Base-by-base conservation (phyloP, 2,329 filamentous ascomycete species). In the Boeremia lycopersici region DNA sequence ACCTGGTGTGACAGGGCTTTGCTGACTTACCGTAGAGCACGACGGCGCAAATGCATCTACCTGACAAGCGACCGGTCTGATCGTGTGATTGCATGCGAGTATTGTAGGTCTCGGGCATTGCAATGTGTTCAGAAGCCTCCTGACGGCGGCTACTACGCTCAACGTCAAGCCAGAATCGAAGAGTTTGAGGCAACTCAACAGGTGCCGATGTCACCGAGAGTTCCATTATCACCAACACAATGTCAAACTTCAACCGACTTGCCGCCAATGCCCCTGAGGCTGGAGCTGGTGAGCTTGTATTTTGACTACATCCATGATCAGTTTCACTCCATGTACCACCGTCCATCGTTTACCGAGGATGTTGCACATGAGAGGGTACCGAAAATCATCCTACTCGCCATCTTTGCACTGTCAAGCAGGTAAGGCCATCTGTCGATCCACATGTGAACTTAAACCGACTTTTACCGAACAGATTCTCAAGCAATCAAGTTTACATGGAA, bases 291-390 rank as follows among this genome's bases (percentile, higher is more conserved):
- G 12, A 53, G 44, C 17, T 47, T 67, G 45, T 67, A 67, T 41
- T 67, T 67, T 46, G 62, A 67, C 45, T 65, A 65, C 54, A 67
- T 67, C 0, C 64, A 67, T 40, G 64, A 67, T 28, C 64, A 67
- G 13, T 67, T 64, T 7, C 64, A 67, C 36, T 67, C 61, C 6
- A 62, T 67, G 53, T 67, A 65, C 11, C 64, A 67, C 9, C 60
- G 60, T 15, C 51, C 28, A 5, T 65, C 62, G 1, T 67, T 67
- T 40, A 58, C 61, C 40, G 57, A 61, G 29, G 57, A 64, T 40
- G 61, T 65, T 7, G 48, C 45, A 4, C 47, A 57, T 25, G 53
- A 64, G 7, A 57, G 56, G 17, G 57, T 65, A 9, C 59, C 62
- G 2, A 50, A 33, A 15, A 59, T 67, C 13, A 53, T 65, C 12